A percentile compares a stretch with the other conserved stretches of the same genome.
These are phyloP conservation scores for Dactylorhiza incarnata DNA, from an alignment of 106 monocot species.

Conservation along the genomic window DNA sequence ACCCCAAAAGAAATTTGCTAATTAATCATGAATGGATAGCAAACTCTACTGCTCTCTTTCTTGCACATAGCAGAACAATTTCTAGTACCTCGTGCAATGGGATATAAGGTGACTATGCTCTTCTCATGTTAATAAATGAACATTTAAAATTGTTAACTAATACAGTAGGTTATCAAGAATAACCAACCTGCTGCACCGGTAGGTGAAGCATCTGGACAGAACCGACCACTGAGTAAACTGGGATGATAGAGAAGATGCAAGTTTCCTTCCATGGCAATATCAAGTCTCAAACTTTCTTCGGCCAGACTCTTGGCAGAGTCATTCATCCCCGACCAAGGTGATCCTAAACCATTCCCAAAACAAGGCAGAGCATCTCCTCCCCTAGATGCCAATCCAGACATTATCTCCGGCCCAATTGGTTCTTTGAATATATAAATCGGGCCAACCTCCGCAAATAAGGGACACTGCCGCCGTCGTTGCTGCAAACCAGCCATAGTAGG, in stretches of 20 bases:
- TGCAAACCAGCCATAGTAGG: constrained; percentile 97
- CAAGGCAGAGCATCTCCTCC: constrained; percentile 79
- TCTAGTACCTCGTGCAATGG: too few relatives aligned
- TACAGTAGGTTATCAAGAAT: not conserved
- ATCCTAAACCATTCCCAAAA: constrained; percentile 79
- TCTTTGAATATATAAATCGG: constrained; percentile 96
- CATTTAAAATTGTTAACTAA: not conserved
- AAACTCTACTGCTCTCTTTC: too few relatives aligned
- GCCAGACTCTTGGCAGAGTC: constrained; percentile 43
- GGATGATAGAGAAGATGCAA: constrained; percentile 96
- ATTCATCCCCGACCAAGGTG: constrained; percentile 43
- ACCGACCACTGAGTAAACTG: constrained; percentile 65
- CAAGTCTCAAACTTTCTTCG: constrained; percentile 60
- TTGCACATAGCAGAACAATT: too few relatives aligned
- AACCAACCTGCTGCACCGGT: constrained; percentile 80
- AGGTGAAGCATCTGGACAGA: constrained; percentile 97
- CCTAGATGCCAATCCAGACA: constrained; percentile 60
- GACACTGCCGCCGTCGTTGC: constrained; percentile 75
- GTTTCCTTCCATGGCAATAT: constrained; percentile 57
- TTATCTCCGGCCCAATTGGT: constrained; percentile 73
- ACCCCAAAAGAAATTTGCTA: too few relatives aligned
- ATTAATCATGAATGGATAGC: too few relatives aligned
- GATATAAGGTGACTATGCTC: not conserved
- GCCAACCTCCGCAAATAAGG: constrained; percentile 99
- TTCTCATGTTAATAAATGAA: not conserved